Evolutionary conservation across 768 basidiomycete species (phyloP), one percentile per base, ranked within the genome.

Genomic region (Serendipita vermifera): DNA sequence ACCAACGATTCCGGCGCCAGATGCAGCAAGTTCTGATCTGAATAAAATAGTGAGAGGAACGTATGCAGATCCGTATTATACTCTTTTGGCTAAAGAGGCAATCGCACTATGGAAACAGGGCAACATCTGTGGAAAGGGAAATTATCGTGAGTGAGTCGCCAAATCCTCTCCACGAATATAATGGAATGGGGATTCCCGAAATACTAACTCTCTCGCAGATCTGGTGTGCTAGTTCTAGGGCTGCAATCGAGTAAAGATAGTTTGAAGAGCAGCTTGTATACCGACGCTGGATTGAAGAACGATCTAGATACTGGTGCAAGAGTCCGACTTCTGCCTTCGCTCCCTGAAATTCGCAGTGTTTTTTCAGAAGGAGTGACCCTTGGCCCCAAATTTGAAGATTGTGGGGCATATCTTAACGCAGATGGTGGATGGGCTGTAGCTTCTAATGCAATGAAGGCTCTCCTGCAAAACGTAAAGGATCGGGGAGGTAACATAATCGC

Each of bases 391-490:
- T 67, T 68, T 38, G 61, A 62, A n/a, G 60, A 59, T 0, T 59
- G 63, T 38, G 38, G 22, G 15, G 87, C 83, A 1, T 93, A 85
- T 64, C 61, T 85, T 40, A 94, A 91, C 63, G 71, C 70, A 5
- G 81, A 86, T 33, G 79, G 85, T 1, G 92, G 92, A 13, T 97
- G 92, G 92, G 88, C 79, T 2, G 74, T 83, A 63, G 88, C 92
- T 1, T 72, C 75, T 1, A 77, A 82, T 63, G 88, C 84, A 2
- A 63, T 90, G 6, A 62, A 67, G 2, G 64, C 75, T 7, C 68
- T 87, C 57, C 75, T 83, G 53, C 64, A 68, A 27, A 76, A 72
- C 39, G 80, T 94, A 3, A 63, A 65, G n/a, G 63, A 71, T 9
- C 70, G 81, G 38, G 82, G 82, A 0, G 89, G 81, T 1, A 73